Evolutionary conservation across 1,284 basidiomycete genomes (phyloP).

Genomic region (Irpex lacteus): DNA sequence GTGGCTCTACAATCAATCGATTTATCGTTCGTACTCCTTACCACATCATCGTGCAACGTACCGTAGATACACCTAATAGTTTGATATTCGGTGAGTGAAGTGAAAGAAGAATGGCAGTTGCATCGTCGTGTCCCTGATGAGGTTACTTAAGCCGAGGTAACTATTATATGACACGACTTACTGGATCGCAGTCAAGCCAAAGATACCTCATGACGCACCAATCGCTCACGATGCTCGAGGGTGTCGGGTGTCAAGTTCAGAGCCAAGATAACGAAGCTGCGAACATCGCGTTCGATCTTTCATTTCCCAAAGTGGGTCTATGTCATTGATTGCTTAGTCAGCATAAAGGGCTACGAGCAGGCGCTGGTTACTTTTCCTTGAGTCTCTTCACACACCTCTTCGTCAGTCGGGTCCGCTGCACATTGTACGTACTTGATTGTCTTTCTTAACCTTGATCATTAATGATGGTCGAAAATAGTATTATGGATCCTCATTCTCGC

Average conservation of each 20-base stretch:
- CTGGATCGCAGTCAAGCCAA: conserved; percentile 60
- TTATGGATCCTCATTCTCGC: conserved; percentile 75
- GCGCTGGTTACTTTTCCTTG: conserved; percentile 2
- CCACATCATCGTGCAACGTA: conserved; percentile 24
- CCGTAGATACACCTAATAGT: conserved; percentile 79
- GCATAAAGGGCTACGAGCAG: conserved; percentile 14
- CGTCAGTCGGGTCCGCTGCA: background rate
- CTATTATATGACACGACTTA: conserved; percentile 29
- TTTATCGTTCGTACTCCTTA: background rate
- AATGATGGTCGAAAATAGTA: background rate
- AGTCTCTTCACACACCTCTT: background rate
- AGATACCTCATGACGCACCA: conserved; percentile 26
- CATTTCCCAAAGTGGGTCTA: background rate
- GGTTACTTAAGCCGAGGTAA: conserved; percentile 2
- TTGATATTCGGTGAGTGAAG: conserved; percentile 59
- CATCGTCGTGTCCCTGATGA: conserved; percentile 80
- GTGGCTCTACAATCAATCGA: conserved; percentile 51
- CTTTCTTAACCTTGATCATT: background rate
- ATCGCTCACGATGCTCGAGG: too few species aligned
- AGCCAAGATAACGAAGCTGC: background rate
- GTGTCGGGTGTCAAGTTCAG: background rate
- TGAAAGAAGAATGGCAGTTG: conserved; percentile 75
- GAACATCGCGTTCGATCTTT: background rate
- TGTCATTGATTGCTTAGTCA: conserved; percentile 20
- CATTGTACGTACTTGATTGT: background rate